A percentile compares a stretch with the other conserved stretches of the same genome.
phyloP scores from a whole-genome alignment of 2,329 filamentous ascomycete species.

The Monosporascus cannonballus region DNA sequence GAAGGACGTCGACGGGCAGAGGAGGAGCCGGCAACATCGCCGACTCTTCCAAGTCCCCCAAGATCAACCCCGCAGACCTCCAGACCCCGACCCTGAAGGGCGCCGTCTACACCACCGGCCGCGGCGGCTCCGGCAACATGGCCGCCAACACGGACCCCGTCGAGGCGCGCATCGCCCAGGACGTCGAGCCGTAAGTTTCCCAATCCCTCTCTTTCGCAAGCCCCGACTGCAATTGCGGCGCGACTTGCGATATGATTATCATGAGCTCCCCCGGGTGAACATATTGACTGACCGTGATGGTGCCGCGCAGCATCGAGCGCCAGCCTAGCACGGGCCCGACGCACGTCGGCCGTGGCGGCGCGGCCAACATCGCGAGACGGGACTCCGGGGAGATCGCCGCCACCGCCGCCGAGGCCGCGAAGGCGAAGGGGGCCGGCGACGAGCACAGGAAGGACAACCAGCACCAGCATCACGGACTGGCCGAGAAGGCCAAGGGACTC shows the following conservation, averaged over 20 bases:
- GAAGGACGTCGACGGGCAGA: constrained; percentile 61
- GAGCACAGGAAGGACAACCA: constrained; percentile 15
- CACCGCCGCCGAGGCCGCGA: constrained; percentile 47
- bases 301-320: constrained; percentile 39
- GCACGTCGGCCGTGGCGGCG: constrained; percentile 69
- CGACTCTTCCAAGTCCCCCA: constrained; percentile 40
- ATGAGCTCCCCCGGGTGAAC: not conserved
- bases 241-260: no score
- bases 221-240: not conserved
- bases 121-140: constrained; percentile 87
- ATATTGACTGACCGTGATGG: constrained; percentile 1
- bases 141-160: constrained; percentile 63
- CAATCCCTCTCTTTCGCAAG: constrained; percentile 8
- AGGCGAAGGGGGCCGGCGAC: constrained; percentile 46
- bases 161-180: constrained; percentile 74
- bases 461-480: constrained; percentile 22
- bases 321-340: constrained; percentile 52
- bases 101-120: constrained; percentile 80
- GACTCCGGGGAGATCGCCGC: constrained; percentile 41
- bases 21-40: constrained; percentile 75
- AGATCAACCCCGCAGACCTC: constrained; percentile 57
- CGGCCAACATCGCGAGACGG: constrained; percentile 61
- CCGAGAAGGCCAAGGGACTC: constrained; percentile 41
- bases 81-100: constrained; percentile 79
- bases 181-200: constrained; percentile 62